Evolutionary conservation across 208 protist genomes (phyloP).

Genomic region (Leishmania guyanensis): DNA sequence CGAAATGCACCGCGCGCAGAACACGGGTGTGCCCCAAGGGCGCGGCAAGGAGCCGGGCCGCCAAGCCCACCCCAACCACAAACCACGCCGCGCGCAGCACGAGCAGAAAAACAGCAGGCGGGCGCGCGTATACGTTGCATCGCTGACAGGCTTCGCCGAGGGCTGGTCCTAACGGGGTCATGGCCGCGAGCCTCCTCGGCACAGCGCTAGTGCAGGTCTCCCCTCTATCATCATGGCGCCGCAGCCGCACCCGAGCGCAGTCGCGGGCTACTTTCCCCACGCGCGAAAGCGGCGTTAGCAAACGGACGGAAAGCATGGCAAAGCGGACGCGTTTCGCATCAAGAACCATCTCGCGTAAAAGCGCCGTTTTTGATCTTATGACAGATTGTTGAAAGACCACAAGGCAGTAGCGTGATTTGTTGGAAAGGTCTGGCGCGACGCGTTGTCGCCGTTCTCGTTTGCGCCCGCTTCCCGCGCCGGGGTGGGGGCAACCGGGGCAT

Average conservation of each 20-base stretch:
- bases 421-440: too few relatives aligned
- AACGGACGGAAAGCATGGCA: too few relatives aligned
- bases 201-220: background rate
- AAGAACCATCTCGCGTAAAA: too few relatives aligned
- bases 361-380: too few relatives aligned
- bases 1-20: background rate
- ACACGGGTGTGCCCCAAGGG: background rate
- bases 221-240: background rate
- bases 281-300: too few relatives aligned
- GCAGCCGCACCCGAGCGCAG: background rate
- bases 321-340: too few relatives aligned
- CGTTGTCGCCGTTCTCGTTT: too few relatives aligned
- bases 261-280: background rate
- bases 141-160: background rate
- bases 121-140: background rate
- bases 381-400: too few relatives aligned
- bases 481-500: too few relatives aligned
- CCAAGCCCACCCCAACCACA: background rate
- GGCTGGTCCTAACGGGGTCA: background rate
- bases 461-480: too few relatives aligned
- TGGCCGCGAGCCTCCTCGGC: background rate
- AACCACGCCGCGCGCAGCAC: background rate
- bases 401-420: too few relatives aligned
- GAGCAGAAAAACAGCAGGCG: background rate
- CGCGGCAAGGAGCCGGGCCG: background rate